Evolutionary conservation across 1,284 basidiomycete species (phyloP).

Genomic region (Ganoderma resinaceum): DNA sequence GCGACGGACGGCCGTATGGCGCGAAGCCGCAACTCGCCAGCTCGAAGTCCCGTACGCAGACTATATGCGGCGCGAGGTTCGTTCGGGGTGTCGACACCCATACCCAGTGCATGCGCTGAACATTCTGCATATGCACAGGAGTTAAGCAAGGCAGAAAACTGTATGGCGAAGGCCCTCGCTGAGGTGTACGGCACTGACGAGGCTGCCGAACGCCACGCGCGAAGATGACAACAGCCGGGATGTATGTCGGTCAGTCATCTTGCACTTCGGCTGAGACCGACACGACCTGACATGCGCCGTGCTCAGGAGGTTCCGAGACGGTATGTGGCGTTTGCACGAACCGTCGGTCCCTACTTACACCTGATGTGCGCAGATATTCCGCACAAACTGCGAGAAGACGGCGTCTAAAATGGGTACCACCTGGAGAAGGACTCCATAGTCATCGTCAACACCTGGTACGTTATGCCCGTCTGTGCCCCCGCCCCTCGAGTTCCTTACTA

Average conservation of each 20-base stretch:
- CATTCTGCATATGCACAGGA: background rate
- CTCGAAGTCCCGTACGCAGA: conserved; percentile 36
- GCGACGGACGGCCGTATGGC: conserved; percentile 33
- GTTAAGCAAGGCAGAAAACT: conserved; percentile 3
- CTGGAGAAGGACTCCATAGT: conserved; percentile 24
- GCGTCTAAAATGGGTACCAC: conserved; percentile 18
- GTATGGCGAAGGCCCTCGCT: conserved; percentile 17
- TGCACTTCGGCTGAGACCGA: background rate
- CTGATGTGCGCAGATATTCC: conserved; percentile 20
- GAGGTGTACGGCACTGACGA: conserved; percentile 15
- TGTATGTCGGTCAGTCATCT: conserved; percentile 32
- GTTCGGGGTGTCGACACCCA: background rate
- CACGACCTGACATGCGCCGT: background rate
- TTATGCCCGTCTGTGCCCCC: background rate
- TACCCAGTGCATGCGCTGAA: background rate
- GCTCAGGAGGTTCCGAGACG: conserved; percentile 19
- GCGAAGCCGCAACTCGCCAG: conserved; percentile 26
- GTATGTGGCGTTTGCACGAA: background rate
- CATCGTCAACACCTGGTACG: conserved; percentile 27
- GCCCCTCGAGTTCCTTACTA: background rate
- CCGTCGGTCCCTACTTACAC: background rate
- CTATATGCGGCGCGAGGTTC: conserved; percentile 18
- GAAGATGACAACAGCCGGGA: conserved; percentile 27
- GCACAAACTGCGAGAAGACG: conserved; percentile 16
- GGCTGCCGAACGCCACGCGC: conserved; percentile 1